Conservation (phyloP, 148 eudicot species). For the Spergularia marina region DNA sequence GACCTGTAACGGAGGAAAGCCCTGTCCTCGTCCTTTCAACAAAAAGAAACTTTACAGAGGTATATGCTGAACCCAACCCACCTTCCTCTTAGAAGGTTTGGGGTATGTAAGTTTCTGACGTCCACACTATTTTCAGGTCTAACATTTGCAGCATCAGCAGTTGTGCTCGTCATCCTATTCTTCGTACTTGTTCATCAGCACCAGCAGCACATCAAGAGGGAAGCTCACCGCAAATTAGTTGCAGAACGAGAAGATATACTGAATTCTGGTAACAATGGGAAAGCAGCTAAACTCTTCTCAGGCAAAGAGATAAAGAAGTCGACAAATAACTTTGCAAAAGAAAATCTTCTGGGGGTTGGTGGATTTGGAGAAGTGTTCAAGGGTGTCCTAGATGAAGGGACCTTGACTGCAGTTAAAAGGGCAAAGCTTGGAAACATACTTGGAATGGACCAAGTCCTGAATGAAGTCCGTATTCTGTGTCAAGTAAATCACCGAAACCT, state of each 20-base stretch:
- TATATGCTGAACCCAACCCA: background rate
- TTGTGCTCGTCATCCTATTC: constrained; percentile 26
- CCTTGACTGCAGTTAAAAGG: constrained; percentile 46
- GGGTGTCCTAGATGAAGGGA: constrained; percentile 48
- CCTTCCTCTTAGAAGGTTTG: background rate
- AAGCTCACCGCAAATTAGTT: constrained; percentile 33
- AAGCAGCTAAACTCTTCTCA: constrained; percentile 49
- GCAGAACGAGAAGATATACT: constrained; percentile 52
- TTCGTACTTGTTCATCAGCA: constrained; percentile 33
- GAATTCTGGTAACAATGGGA: constrained; percentile 44
- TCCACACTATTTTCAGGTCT: constrained; percentile 15
- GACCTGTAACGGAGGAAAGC: background rate
- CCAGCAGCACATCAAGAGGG: constrained; percentile 28
- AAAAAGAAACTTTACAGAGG: constrained; percentile 16
- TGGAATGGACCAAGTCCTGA: constrained; percentile 54
- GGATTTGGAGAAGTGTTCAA: constrained; percentile 66
- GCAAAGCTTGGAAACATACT: constrained; percentile 53
- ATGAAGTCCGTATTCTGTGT: constrained; percentile 59
- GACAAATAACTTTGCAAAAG: constrained; percentile 47
- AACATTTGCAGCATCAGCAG: constrained; percentile 11
- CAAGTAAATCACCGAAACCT: constrained; percentile 62
- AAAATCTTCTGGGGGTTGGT: constrained; percentile 51
- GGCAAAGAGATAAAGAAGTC: constrained; percentile 50
- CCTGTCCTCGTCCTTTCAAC: constrained; percentile 16
- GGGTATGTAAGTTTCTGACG: background rate